Percentiles rank a stretch among this genome's conserved stretches.
phyloP scores from a whole-genome alignment of 345 rosid genomes.

The Populus nigra region DNA sequence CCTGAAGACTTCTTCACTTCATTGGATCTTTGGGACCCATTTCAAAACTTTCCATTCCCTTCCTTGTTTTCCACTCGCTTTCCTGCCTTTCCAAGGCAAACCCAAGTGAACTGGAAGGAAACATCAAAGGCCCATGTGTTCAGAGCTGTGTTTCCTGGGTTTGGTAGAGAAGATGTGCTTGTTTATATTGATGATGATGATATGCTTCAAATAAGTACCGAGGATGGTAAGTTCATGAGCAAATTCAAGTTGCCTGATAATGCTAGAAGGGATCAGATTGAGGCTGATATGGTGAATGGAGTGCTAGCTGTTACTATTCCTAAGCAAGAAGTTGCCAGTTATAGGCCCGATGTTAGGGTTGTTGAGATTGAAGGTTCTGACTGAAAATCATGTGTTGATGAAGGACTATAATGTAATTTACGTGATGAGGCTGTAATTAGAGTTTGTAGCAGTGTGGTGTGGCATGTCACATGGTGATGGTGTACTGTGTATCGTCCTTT shows the following conservation, averaged over 20 bases:
- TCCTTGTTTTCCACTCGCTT: slow-evolving; percentile 6
- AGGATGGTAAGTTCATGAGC: slow-evolving; percentile 27
- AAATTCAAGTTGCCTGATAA: slow-evolving; percentile 26
- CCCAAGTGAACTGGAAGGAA: slow-evolving; percentile 23
- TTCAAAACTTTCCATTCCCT: slow-evolving; percentile 1
- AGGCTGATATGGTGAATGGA: slow-evolving; percentile 18
- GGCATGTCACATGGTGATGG: neutral
- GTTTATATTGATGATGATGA: slow-evolving; percentile 24
- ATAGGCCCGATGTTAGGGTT: slow-evolving; percentile 9
- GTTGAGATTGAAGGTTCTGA: slow-evolving; percentile 28
- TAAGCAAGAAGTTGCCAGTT: neutral
- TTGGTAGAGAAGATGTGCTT: slow-evolving; percentile 12
- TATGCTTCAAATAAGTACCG: slow-evolving; percentile 25
- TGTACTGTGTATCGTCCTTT: neutral
- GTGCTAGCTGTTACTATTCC: slow-evolving; percentile 25
- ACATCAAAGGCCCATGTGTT: slow-evolving; percentile 21
- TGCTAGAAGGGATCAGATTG: slow-evolving; percentile 14
- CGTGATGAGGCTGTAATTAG: neutral
- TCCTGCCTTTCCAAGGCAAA: slow-evolving; percentile 9
- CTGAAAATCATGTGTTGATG: neutral
- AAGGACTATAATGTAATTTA: neutral
- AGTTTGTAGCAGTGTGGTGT: neutral
- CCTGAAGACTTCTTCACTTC: slow-evolving; percentile 5
- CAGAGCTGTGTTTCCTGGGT: slow-evolving; percentile 21
- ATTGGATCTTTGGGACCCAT: neutral